phyloP scores from a whole-genome alignment of 805 yeast species.

The Wickerhamiella spandovensis region DNA sequence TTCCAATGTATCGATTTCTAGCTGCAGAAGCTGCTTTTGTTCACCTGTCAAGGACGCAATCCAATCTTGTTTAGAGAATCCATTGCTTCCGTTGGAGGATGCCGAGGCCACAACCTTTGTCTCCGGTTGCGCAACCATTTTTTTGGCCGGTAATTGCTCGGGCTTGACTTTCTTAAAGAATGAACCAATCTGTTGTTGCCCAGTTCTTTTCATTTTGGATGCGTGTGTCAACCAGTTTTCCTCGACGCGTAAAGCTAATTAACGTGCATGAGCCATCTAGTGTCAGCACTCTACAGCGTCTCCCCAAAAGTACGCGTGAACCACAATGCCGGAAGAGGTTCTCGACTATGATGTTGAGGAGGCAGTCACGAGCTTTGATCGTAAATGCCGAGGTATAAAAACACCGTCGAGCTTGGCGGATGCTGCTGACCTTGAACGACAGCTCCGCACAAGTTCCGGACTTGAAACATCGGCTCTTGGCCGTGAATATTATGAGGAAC shows the following conservation, averaged over 20 bases:
- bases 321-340: background rate
- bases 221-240: background rate
- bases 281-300: background rate
- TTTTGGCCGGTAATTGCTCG: background rate
- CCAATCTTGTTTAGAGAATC: constrained; percentile 37
- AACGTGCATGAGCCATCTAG: background rate
- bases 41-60: constrained; percentile 34
- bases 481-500: background rate
- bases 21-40: constrained; percentile 35
- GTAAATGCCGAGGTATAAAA: background rate
- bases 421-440: background rate
- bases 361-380: background rate
- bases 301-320: background rate
- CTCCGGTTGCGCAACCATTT: too few relatives aligned
- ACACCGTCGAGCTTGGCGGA: background rate
- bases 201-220: constrained; percentile 6
- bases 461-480: background rate
- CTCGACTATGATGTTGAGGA: background rate
- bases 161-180: constrained; percentile 24
- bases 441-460: background rate
- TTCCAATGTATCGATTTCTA: constrained; percentile 62
- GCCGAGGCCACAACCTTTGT: too few relatives aligned
- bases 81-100: background rate
- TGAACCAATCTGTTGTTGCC: constrained; percentile 2
- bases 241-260: background rate